Percentiles rank a stretch among this genome's conserved stretches.
Conservation (phyloP, 2,329 filamentous ascomycete genomes). For the Fusarium robinianum region DNA sequence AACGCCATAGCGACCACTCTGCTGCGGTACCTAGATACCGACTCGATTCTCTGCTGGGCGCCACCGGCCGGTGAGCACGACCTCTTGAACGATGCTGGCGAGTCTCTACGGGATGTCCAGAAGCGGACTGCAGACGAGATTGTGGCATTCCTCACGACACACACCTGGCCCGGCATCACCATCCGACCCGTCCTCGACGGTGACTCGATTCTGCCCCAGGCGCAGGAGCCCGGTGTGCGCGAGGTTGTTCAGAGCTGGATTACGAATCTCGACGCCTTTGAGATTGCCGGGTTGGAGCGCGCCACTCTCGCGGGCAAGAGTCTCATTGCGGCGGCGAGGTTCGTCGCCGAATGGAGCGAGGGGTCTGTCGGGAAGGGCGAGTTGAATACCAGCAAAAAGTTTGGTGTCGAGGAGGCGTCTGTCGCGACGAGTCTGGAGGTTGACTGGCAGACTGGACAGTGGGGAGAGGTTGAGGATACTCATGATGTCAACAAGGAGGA, state of each 20-base stretch:
- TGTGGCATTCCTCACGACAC: conserved; percentile 69
- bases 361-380: conserved; percentile 61
- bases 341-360: conserved; percentile 88
- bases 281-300: conserved; percentile 85
- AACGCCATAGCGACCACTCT: conserved; percentile 67
- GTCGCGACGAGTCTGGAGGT: conserved; percentile 81
- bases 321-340: conserved; percentile 72
- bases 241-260: conserved; percentile 82
- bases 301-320: conserved; percentile 86
- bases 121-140: conserved; percentile 70
- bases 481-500: conserved; percentile 97
- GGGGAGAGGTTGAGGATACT: conserved; percentile 97
- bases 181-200: conserved; percentile 80
- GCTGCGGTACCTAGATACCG: conserved; percentile 87
- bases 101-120: conserved; percentile 74
- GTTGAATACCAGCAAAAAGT: conserved; percentile 47
- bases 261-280: conserved; percentile 70
- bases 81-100: conserved; percentile 50
- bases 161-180: conserved; percentile 82
- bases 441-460: conserved; percentile 84
- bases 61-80: conserved; percentile 57
- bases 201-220: conserved; percentile 73
- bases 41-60: conserved; percentile 90
- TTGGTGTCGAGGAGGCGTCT: conserved; percentile 83
- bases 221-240: conserved; percentile 74